phyloP scores from a whole-genome alignment of 129 eudicot genomes.

The Erigeron canadensis region DNA sequence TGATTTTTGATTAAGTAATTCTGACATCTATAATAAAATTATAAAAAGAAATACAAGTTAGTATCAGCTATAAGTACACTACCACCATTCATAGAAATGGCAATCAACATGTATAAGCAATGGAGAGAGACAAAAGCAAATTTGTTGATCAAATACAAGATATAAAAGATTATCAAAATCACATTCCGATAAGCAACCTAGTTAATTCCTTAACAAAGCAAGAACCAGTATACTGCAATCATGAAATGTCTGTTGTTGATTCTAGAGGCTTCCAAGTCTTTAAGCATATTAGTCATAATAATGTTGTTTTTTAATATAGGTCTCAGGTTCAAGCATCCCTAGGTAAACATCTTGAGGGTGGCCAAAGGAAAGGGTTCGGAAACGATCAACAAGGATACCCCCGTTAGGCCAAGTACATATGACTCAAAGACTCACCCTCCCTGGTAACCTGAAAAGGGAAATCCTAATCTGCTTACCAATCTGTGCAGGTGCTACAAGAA shows the following conservation, averaged over 20 bases:
- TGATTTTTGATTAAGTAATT: slow-evolving; percentile 77
- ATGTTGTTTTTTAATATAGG: not conserved
- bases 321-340: too few species aligned
- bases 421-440: too few species aligned
- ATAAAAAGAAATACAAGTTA: not conserved
- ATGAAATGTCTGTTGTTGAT: not conserved
- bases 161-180: not conserved
- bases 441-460: too few species aligned
- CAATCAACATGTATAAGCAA: slow-evolving; percentile 2
- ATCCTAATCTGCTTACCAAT: too few species aligned
- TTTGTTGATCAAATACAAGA: not conserved
- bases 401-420: too few species aligned
- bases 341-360: too few species aligned
- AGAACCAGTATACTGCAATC: not conserved
- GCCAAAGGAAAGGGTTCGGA: too few species aligned
- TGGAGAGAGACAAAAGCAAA: not conserved
- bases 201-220: not conserved
- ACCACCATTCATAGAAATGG: not conserved
- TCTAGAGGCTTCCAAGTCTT: too few species aligned
- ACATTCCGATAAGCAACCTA: not conserved
- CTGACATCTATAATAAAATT: slow-evolving; percentile 58
- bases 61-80: slow-evolving; percentile 4
- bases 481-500: too few species aligned
- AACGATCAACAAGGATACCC: too few species aligned
- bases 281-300: not conserved